phyloP scores from a whole-genome alignment of 2,329 filamentous ascomycete genomes.

The Clonostachys byssicola region DNA sequence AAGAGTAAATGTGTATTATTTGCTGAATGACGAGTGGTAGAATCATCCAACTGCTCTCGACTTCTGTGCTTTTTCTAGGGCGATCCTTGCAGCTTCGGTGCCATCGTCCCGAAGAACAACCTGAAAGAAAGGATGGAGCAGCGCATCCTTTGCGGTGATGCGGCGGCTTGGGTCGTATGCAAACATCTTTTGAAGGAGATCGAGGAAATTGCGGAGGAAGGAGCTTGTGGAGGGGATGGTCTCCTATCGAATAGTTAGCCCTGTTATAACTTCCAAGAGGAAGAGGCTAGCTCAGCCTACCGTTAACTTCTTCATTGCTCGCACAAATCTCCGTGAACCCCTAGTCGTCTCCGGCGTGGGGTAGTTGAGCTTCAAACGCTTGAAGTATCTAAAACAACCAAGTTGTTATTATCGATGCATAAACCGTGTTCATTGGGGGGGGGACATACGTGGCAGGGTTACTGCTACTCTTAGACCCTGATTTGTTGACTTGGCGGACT shows the following conservation, averaged over 20 bases:
- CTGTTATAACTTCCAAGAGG: no score
- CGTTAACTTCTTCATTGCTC: slow-evolving; percentile 64
- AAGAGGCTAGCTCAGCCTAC: slow-evolving; percentile 33
- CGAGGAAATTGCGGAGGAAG: slow-evolving; percentile 60
- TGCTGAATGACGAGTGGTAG: no score
- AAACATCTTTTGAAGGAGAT: slow-evolving; percentile 63
- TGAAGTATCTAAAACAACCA: slow-evolving; percentile 54
- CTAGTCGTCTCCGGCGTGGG: slow-evolving; percentile 59
- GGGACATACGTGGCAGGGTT: slow-evolving; percentile 60
- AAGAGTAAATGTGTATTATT: no score
- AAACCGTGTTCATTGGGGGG: background rate
- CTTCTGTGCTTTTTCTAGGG: slow-evolving; percentile 31
- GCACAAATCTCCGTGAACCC: slow-evolving; percentile 62
- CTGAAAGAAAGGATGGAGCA: slow-evolving; percentile 66
- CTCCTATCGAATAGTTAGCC: slow-evolving; percentile 36
- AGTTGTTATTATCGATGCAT: slow-evolving; percentile 2
- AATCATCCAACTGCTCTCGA: no score
- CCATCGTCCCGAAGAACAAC: slow-evolving; percentile 61
- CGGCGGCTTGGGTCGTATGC: slow-evolving; percentile 62
- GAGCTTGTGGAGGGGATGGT: slow-evolving; percentile 57
- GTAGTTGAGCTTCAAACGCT: slow-evolving; percentile 61
- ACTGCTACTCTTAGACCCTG: slow-evolving; percentile 45
- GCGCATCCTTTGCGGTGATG: slow-evolving; percentile 62
- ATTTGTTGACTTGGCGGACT: slow-evolving; percentile 43
- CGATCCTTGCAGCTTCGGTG: slow-evolving; percentile 63